These are phyloP conservation scores for Phanerodontia chrysosporium DNA, from an alignment of 768 basidiomycete genomes.

Conservation along the genomic window DNA sequence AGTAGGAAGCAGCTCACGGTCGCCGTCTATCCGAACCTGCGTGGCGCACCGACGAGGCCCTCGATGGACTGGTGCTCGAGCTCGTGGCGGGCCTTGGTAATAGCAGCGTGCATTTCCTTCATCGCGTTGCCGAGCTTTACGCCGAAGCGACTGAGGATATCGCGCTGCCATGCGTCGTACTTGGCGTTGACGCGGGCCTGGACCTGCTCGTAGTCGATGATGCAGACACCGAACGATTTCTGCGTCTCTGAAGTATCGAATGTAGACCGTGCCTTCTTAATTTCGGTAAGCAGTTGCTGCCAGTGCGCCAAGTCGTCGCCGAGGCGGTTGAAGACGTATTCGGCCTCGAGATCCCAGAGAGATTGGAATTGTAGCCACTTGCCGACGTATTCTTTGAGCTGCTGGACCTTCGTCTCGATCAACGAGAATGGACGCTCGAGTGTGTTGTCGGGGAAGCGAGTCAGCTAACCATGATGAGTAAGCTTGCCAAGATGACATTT, in stretches of 20 bases:
- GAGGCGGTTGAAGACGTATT: slow-evolving; percentile 92
- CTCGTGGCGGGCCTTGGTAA: slow-evolving; percentile 91
- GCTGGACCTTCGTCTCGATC: slow-evolving; percentile 84
- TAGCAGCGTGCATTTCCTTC: slow-evolving; percentile 95
- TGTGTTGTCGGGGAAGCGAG: slow-evolving; percentile 65
- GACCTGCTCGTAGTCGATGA: slow-evolving; percentile 97
- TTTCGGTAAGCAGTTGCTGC: slow-evolving; percentile 95
- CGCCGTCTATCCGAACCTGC: slow-evolving; percentile 23
- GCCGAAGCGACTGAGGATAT: slow-evolving; percentile 90
- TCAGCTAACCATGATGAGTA: slow-evolving; percentile 47
- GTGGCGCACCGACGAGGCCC: slow-evolving; percentile 63
- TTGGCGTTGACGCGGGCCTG: slow-evolving; percentile 97
- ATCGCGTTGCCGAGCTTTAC: slow-evolving; percentile 90
- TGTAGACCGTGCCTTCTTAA: slow-evolving; percentile 93
- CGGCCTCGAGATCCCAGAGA: slow-evolving; percentile 95
- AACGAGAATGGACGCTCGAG: slow-evolving; percentile 80
- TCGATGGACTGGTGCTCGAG: slow-evolving; percentile 97
- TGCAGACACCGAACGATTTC: slow-evolving; percentile 87
- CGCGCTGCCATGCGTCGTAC: slow-evolving; percentile 97
- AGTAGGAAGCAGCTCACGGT: not conserved
- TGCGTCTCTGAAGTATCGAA: slow-evolving; percentile 96
- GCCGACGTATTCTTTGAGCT: slow-evolving; percentile 85
- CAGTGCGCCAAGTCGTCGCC: slow-evolving; percentile 92
- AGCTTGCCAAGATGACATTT: too few relatives aligned
- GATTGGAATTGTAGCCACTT: slow-evolving; percentile 99